These are phyloP conservation scores for Collybia mongolica DNA, from an alignment of 768 basidiomycete genomes.

Conservation along the genomic window DNA sequence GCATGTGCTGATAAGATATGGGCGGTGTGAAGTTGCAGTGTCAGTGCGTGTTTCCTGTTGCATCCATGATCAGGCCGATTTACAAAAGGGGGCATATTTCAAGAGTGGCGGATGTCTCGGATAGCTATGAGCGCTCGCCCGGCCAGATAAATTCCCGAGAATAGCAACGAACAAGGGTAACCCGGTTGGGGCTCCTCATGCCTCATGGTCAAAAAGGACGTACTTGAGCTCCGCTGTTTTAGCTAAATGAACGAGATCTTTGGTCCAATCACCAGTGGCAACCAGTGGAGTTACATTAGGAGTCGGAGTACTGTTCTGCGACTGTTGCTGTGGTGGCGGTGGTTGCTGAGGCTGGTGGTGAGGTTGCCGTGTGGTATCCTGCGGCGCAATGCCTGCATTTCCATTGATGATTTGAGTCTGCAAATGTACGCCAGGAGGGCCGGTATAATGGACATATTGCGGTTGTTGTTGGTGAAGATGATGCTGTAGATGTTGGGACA, in stretches of 20 bases:
- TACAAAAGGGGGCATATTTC: neutral
- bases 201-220: constrained; percentile 26
- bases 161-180: neutral
- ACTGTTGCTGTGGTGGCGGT: constrained; percentile 26
- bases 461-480: constrained; percentile 26
- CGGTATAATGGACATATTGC: constrained; percentile 38
- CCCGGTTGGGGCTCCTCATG: neutral
- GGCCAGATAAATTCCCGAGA: constrained; percentile 1
- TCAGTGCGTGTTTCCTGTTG: constrained; percentile 76
- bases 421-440: constrained; percentile 21
- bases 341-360: constrained; percentile 12
- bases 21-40: constrained; percentile 82
- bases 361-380: constrained; percentile 25
- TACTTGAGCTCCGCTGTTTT: constrained; percentile 89
- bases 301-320: constrained; percentile 19
- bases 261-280: constrained; percentile 85
- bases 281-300: constrained; percentile 48
- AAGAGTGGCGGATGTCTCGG: neutral
- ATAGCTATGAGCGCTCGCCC: neutral
- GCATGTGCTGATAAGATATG: constrained; percentile 85
- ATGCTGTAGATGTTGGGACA: constrained; percentile 43
- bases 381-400: constrained; percentile 21
- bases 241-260: constrained; percentile 80
- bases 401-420: constrained; percentile 16
- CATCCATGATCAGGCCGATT: constrained; percentile 7